These are phyloP conservation scores for Diplodia scrobiculata DNA, from an alignment of 2,329 filamentous ascomycete species.

Conservation along the genomic window DNA sequence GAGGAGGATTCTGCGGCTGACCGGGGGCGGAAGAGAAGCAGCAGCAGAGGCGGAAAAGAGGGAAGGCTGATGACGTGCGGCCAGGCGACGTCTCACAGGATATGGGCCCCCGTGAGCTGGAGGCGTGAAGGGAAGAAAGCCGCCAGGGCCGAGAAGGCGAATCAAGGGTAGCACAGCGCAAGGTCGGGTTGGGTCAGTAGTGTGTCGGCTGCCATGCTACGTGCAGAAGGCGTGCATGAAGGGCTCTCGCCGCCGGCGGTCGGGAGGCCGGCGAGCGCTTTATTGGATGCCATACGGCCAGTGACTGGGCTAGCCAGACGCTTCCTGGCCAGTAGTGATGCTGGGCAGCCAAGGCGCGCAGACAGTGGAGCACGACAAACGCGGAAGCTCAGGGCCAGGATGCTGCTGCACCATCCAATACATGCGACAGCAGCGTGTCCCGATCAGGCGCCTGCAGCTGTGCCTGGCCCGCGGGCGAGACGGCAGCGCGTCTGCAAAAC, in stretches of 20 bases:
- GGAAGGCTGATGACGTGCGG: constrained; percentile 23
- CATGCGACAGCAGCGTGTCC: constrained; percentile 26
- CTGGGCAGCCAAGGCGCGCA: background rate
- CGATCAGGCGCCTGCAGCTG: constrained; percentile 9
- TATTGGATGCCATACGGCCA: constrained; percentile 14
- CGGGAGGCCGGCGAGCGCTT: constrained; percentile 15
- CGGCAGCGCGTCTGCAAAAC: background rate
- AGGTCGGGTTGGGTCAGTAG: background rate
- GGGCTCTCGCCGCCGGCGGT: background rate
- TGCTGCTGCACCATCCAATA: constrained; percentile 29
- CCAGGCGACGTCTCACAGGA: constrained; percentile 25
- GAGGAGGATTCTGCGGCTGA: constrained; percentile 22
- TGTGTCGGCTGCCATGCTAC: constrained; percentile 9
- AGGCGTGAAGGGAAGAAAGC: background rate
- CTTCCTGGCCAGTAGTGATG: constrained; percentile 3
- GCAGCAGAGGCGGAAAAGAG: constrained; percentile 1
- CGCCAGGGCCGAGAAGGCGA: background rate
- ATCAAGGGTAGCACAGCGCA: constrained; percentile 16
- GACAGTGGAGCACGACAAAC: constrained; percentile 23
- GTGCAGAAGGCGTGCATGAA: constrained; percentile 22
- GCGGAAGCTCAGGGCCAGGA: constrained; percentile 19
- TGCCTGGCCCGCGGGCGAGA: constrained; percentile 1
- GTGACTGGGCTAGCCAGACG: background rate
- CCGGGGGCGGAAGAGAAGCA: constrained; percentile 7
- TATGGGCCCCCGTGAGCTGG: constrained; percentile 6